Conservation (phyloP, 306 rosid genomes). For the Castanea mollissima region DNA sequence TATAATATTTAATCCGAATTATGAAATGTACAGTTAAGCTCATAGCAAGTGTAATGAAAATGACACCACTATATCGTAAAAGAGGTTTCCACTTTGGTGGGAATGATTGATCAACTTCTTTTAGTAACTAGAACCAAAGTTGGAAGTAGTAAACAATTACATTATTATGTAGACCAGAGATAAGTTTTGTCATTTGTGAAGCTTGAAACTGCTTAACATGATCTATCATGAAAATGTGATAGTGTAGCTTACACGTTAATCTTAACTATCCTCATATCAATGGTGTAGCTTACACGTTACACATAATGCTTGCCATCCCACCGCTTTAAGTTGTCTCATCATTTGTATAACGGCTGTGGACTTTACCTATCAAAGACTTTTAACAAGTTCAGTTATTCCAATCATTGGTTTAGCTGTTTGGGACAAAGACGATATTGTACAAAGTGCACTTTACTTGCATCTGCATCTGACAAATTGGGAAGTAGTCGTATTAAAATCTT, state of each 20-base stretch:
- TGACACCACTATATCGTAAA: too few relatives aligned
- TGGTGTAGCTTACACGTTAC: background rate
- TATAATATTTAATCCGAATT: too few relatives aligned
- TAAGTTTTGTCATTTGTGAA: background rate
- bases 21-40: too few relatives aligned
- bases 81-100: too few relatives aligned
- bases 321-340: background rate
- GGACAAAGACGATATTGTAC: background rate
- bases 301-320: background rate
- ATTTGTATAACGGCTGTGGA: background rate
- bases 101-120: too few relatives aligned
- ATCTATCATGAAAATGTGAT: background rate
- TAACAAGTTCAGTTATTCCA: background rate
- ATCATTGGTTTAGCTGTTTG: background rate
- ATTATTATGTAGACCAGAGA: background rate
- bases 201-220: background rate
- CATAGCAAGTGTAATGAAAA: too few relatives aligned
- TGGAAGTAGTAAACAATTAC: background rate
- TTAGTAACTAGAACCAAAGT: background rate
- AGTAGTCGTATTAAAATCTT: background rate
- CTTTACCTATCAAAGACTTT: background rate
- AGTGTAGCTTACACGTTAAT: background rate
- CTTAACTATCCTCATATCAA: too few relatives aligned
- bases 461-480: background rate
- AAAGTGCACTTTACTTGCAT: background rate